A percentile compares a stretch with the other conserved stretches of the same genome.
These are phyloP conservation scores for Corynascus novoguineensis DNA, from an alignment of 495 filamentous ascomycete genomes.

Conservation along the genomic window DNA sequence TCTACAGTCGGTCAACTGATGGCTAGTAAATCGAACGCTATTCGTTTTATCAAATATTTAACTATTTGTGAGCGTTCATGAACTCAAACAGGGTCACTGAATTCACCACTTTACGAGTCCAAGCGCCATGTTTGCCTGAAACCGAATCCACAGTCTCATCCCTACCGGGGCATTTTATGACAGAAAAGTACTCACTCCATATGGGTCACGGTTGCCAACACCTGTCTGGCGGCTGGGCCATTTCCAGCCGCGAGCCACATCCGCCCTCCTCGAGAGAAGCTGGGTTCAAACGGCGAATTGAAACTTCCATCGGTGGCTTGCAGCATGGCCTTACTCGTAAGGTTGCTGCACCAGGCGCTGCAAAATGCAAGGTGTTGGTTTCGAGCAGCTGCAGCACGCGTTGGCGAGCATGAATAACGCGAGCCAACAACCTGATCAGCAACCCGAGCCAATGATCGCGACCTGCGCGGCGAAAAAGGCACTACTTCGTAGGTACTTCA, in stretches of 20 bases:
- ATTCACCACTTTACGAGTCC: not conserved
- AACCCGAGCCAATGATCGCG: not conserved
- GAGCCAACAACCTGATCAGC: no score
- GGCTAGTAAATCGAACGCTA: not conserved
- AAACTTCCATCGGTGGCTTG: no score
- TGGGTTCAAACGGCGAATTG: not conserved
- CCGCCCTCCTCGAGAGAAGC: no score
- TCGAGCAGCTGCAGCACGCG: no score
- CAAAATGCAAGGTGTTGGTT: no score
- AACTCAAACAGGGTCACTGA: not conserved
- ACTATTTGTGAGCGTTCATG: not conserved
- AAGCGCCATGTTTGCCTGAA: not conserved
- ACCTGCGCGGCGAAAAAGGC: slow-evolving; percentile 6
- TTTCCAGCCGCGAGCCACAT: not conserved
- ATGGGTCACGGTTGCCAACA: not conserved
- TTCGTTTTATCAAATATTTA: not conserved
- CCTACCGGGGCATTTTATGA: no score
- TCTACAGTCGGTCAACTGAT: no score
- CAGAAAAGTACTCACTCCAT: not conserved
- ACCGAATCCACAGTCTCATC: not conserved
- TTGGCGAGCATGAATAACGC: no score
- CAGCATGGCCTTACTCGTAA: no score
- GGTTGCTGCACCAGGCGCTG: not conserved
- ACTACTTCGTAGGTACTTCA: not conserved
- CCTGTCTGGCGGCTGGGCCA: not conserved